Evolutionary conservation across 2,329 filamentous ascomycete genomes (phyloP), one percentile per base, ranked within the genome.

Genomic region (Rhynchosporium secalis): DNA sequence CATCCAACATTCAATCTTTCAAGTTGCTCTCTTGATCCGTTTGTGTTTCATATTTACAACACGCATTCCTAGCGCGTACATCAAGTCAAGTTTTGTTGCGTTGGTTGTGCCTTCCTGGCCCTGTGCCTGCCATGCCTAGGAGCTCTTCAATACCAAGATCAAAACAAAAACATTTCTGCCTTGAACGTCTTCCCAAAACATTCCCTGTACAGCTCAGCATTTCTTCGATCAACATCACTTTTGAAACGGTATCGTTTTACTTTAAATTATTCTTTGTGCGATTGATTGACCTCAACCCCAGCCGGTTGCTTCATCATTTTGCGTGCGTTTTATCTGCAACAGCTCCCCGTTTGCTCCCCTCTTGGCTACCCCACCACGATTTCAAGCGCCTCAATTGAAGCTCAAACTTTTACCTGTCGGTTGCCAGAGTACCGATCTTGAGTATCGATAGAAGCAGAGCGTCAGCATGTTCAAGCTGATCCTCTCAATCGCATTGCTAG

Each of bases 401-500:
- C 33, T 15, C 41, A 8, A n/a, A 41, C 41, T 52, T 38, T 13
- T 33, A 28, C 41, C 10, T 26, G 47, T 20, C 31, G 40, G 33
- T 40, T 41, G 33, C 51, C 29, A 15, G 4, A 38, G 3, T 26
- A 28, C 20, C 33, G 20, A 13, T 54, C 51, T 15, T 36, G 20
- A 52, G 33, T 36, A 54, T 54, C 20, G 26, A 40, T 56, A 45
- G 38, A 40, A 38, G 38, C 46, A 45, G 38, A 40, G 10, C 49
- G 12, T 55, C 64, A 57, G 3, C n/a, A 70, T 70, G 68, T 58
- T 68, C 47, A 47, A 56, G 15, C 51, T 40, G 13, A 43, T 69
- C 10, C 15, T 65, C 41, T 46, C 51, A 49, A 58, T 48, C 26
- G 58, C 54, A 49, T 62, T 66, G 49, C 45, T 67, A 52, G 62